Conservation (phyloP, 2,329 filamentous ascomycete species). For the Aspergillus sp. region DNA sequence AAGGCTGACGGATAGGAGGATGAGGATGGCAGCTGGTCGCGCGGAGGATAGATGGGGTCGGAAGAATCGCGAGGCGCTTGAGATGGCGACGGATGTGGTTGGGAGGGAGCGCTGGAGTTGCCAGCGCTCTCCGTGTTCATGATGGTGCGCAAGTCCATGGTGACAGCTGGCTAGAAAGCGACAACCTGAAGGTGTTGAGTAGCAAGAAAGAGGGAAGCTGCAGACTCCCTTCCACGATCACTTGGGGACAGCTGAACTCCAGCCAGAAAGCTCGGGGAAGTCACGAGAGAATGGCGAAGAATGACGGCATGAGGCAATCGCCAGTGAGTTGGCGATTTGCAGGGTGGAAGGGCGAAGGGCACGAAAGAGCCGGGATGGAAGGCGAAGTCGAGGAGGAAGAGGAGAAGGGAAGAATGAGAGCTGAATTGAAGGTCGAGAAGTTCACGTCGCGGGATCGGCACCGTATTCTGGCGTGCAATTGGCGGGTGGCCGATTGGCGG, state of each 20-base stretch:
- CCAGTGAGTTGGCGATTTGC: background rate
- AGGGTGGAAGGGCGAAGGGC: background rate
- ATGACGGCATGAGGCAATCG: background rate
- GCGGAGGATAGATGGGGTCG: slow-evolving; percentile 30
- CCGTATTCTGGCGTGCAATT: background rate
- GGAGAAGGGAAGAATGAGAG: background rate
- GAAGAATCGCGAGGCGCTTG: slow-evolving; percentile 33
- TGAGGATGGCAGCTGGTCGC: slow-evolving; percentile 29
- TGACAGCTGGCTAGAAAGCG: slow-evolving; percentile 11
- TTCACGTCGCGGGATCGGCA: background rate
- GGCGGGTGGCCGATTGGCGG: background rate
- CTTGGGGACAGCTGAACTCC: background rate
- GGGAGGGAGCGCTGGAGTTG: slow-evolving; percentile 32
- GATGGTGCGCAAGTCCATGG: slow-evolving; percentile 57
- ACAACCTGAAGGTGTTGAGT: background rate
- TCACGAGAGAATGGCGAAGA: background rate
- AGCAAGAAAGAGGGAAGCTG: background rate
- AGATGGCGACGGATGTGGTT: slow-evolving; percentile 27
- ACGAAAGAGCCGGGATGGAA: background rate
- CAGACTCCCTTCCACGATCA: background rate
- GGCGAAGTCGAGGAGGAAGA: background rate
- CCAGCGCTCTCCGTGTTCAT: slow-evolving; percentile 50
- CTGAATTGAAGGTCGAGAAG: background rate
- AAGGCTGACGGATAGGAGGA: slow-evolving; percentile 32
- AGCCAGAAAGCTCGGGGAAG: background rate